A percentile compares a stretch with the other conserved stretches of the same genome.
Conservation (phyloP, 495 filamentous ascomycete species). For the Amniculicola lignicola region DNA sequence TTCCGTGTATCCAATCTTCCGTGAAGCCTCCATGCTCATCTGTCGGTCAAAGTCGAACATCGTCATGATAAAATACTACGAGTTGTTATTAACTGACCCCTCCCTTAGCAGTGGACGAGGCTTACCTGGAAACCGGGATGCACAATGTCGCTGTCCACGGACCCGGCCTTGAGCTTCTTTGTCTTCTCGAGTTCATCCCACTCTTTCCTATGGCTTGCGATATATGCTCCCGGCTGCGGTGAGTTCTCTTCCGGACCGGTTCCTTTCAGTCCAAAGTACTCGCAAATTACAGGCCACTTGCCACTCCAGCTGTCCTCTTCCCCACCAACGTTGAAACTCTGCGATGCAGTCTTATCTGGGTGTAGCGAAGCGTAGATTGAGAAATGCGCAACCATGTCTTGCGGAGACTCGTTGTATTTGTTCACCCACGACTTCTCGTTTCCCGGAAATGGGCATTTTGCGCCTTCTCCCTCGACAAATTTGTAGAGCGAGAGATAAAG, state of each 20-base stretch:
- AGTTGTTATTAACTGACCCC: slow-evolving; percentile 12
- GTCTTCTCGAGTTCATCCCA: slow-evolving; percentile 43
- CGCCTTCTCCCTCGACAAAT: slow-evolving; percentile 33
- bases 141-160: slow-evolving; percentile 39
- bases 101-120: background rate
- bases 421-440: slow-evolving; percentile 35
- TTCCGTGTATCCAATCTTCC: slow-evolving; percentile 35
- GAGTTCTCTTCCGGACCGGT: slow-evolving; percentile 33
- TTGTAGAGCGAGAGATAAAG: slow-evolving; percentile 34
- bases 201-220: slow-evolving; percentile 36
- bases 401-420: slow-evolving; percentile 35
- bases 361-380: slow-evolving; percentile 38
- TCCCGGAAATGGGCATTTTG: slow-evolving; percentile 36
- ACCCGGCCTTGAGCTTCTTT: slow-evolving; percentile 39
- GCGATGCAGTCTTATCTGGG: slow-evolving; percentile 30
- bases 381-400: slow-evolving; percentile 40
- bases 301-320: slow-evolving; percentile 31
- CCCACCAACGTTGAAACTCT: slow-evolving; percentile 37
- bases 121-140: slow-evolving; percentile 30
- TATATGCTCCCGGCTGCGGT: slow-evolving; percentile 40
- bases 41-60: slow-evolving; percentile 44
- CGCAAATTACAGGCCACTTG: slow-evolving; percentile 40
- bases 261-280: slow-evolving; percentile 39
- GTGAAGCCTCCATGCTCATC: slow-evolving; percentile 40
- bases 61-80: slow-evolving; percentile 44